phyloP scores from a whole-genome alignment of 306 rosid species.

The Geum urbanum region DNA sequence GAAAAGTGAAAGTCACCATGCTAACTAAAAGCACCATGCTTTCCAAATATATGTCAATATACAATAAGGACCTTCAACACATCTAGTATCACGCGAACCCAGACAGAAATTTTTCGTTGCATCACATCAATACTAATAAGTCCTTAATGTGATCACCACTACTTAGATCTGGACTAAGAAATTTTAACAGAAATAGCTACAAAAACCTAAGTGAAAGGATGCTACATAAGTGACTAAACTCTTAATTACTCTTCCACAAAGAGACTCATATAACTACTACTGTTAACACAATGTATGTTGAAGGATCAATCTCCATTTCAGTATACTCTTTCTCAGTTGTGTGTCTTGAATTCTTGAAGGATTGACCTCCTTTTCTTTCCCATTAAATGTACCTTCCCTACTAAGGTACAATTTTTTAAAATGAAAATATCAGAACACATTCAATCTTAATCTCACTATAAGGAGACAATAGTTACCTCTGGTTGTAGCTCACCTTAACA shows the following conservation, averaged over 20 bases:
- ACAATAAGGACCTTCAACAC: not conserved
- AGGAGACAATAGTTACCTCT: not conserved
- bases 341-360: not conserved
- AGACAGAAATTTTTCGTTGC: not conserved
- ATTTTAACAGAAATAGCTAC: not conserved
- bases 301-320: too few relatives aligned
- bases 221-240: slow-evolving; percentile 3
- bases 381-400: not conserved
- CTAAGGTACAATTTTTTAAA: too few relatives aligned
- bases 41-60: not conserved
- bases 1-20: not conserved
- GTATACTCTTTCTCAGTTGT: not conserved
- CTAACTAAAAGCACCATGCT: not conserved
- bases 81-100: not conserved
- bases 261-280: not conserved
- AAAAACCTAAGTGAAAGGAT: not conserved
- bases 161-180: not conserved
- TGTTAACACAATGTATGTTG: not conserved
- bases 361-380: not conserved
- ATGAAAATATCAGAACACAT: too few relatives aligned
- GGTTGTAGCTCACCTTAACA: not conserved
- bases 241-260: slow-evolving; percentile 17
- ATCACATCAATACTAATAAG: not conserved
- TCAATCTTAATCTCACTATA: not conserved
- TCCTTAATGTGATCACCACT: not conserved